A percentile compares a stretch with the other conserved stretches of the same genome.
Conservation (phyloP, 192 early-diverging fungal genomes). For the Jimgerdemannia lactiflua region DNA sequence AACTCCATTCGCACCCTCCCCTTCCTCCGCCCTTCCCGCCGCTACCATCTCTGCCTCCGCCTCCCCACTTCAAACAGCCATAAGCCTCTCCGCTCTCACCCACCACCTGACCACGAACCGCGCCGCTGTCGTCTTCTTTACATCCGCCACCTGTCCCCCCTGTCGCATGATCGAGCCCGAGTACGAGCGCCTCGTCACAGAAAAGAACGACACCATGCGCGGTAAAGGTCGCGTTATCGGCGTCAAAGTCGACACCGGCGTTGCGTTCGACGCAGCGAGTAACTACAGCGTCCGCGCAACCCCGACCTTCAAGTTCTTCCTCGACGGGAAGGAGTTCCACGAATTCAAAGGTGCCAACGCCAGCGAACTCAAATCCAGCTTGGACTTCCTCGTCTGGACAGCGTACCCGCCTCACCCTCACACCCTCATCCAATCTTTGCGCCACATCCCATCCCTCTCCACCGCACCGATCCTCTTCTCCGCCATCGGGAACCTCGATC, state of each 20-base stretch:
- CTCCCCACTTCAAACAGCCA: slow-evolving; percentile 32
- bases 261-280: slow-evolving; percentile 49
- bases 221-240: slow-evolving; percentile 43
- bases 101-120: slow-evolving; percentile 40
- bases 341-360: slow-evolving; percentile 64
- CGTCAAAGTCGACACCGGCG: slow-evolving; percentile 57
- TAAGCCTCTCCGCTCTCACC: slow-evolving; percentile 37
- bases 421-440: slow-evolving; percentile 55
- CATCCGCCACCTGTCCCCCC: slow-evolving; percentile 63
- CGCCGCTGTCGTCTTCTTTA: slow-evolving; percentile 67
- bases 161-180: slow-evolving; percentile 68
- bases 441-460: slow-evolving; percentile 36
- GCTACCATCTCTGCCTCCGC: slow-evolving; percentile 10
- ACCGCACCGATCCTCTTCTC: slow-evolving; percentile 41
- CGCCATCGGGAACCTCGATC: slow-evolving; percentile 19
- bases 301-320: slow-evolving; percentile 72
- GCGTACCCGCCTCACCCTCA: slow-evolving; percentile 64
- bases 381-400: slow-evolving; percentile 60
- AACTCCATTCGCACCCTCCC: slow-evolving; percentile 19
- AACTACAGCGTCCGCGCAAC: slow-evolving; percentile 58
- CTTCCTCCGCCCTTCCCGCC: slow-evolving; percentile 24
- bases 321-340: slow-evolving; percentile 48
- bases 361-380: slow-evolving; percentile 50
- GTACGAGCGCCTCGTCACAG: slow-evolving; percentile 53
- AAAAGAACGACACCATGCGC: slow-evolving; percentile 25